Percentiles rank a stretch among this genome's conserved stretches.
Evolutionary conservation across 768 basidiomycete species (phyloP).

Genomic region (Asterophora parasitica): DNA sequence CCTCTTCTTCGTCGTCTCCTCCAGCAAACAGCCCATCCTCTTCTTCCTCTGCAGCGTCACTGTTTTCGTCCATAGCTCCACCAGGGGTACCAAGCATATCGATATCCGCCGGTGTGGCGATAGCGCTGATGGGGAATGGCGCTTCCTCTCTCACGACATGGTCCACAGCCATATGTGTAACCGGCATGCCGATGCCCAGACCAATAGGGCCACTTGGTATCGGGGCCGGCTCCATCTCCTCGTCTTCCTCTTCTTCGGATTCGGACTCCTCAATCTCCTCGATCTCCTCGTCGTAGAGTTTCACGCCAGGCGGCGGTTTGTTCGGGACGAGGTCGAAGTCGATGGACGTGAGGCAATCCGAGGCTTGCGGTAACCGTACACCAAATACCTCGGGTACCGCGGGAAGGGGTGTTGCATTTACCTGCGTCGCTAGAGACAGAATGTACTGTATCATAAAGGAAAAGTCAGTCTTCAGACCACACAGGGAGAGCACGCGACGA

Average conservation of each 20-base stretch:
- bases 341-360: slow-evolving; percentile 72
- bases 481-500: slow-evolving; percentile 14
- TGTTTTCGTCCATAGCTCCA: slow-evolving; percentile 54
- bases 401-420: slow-evolving; percentile 76
- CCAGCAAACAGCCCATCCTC: slow-evolving; percentile 76
- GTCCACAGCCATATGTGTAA: slow-evolving; percentile 30
- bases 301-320: slow-evolving; percentile 73
- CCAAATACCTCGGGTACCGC: slow-evolving; percentile 87
- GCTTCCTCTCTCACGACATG: slow-evolving; percentile 38
- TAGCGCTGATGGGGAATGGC: slow-evolving; percentile 56
- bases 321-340: slow-evolving; percentile 87
- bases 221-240: slow-evolving; percentile 66
- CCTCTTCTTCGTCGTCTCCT: slow-evolving; percentile 70
- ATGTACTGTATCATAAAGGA: slow-evolving; percentile 46
- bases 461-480: not conserved
- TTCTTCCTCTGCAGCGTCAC: slow-evolving; percentile 60
- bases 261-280: slow-evolving; percentile 80
- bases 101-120: slow-evolving; percentile 63
- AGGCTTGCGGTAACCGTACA: slow-evolving; percentile 65
- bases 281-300: slow-evolving; percentile 73
- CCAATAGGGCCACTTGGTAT: slow-evolving; percentile 31
- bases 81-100: slow-evolving; percentile 54
- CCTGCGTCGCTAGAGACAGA: slow-evolving; percentile 76
- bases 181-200: slow-evolving; percentile 20
- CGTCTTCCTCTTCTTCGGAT: slow-evolving; percentile 56